These are phyloP conservation scores for Inosperma sp. DNA, from an alignment of 768 basidiomycete species.

Conservation along the genomic window DNA sequence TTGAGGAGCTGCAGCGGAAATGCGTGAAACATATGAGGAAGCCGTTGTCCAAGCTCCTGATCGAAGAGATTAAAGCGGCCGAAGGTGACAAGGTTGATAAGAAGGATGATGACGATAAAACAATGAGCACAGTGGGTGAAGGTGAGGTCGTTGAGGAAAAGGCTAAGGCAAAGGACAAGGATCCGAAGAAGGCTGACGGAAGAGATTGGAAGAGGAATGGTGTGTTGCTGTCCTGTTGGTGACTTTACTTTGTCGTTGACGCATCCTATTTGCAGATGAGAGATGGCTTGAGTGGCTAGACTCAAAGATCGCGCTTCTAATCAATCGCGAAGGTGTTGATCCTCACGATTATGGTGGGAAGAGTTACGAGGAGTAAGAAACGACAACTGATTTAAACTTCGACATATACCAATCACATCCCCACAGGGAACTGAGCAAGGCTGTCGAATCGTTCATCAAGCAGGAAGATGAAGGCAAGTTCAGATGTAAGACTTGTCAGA, in stretches of 20 bases:
- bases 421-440: constrained; percentile 74
- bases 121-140: constrained; percentile 16
- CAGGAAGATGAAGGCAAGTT: constrained; percentile 97
- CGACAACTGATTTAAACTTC: constrained; percentile 2
- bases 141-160: constrained; percentile 35
- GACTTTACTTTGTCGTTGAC: constrained; percentile 11
- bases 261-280: constrained; percentile 51
- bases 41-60: constrained; percentile 55
- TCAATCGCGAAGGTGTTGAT: constrained; percentile 76
- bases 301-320: constrained; percentile 74
- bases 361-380: constrained; percentile 74
- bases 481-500: constrained; percentile 93
- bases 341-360: constrained; percentile 87
- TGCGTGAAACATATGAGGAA: constrained; percentile 90
- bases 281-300: constrained; percentile 91
- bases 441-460: constrained; percentile 77
- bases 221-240: constrained; percentile 31
- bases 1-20: constrained; percentile 93
- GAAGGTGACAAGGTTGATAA: constrained; percentile 51
- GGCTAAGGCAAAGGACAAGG: constrained; percentile 32
- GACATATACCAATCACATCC: constrained; percentile 9
- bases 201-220: constrained; percentile 60
- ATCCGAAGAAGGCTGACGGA: constrained; percentile 32
- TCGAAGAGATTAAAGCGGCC: constrained; percentile 57
- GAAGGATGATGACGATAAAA: constrained; percentile 40